Percentiles rank a stretch among this genome's conserved stretches.
These are phyloP conservation scores for Candida qinlingensis DNA, from an alignment of 805 yeast species.

Conservation along the genomic window DNA sequence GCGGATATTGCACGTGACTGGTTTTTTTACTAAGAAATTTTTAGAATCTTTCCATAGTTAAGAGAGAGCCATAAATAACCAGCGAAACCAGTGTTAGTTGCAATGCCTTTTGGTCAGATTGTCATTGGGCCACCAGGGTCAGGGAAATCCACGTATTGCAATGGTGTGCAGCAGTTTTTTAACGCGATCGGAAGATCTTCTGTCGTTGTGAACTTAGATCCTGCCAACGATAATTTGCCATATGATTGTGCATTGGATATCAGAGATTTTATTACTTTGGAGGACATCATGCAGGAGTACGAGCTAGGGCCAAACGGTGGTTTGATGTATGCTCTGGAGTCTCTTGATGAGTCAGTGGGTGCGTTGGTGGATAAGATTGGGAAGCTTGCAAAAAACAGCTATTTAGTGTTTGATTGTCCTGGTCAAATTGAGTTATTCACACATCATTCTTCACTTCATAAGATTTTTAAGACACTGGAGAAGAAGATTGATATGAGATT, in stretches of 20 bases:
- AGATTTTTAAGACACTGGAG: conserved; percentile 61
- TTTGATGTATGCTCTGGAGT: conserved; percentile 80
- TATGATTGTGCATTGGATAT: conserved; percentile 77
- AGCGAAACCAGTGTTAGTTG: neutral
- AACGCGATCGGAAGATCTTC: conserved; percentile 91
- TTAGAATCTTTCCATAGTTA: too few relatives aligned
- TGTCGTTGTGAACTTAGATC: conserved; percentile 84
- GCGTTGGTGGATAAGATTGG: conserved; percentile 52
- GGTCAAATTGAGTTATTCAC: conserved; percentile 97
- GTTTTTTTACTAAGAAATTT: too few relatives aligned
- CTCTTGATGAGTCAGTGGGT: conserved; percentile 50
- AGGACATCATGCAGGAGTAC: conserved; percentile 71
- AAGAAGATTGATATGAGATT: conserved; percentile 63
- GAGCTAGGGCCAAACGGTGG: conserved; percentile 87
- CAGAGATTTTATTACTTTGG: conserved; percentile 68
- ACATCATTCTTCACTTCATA: conserved; percentile 69
- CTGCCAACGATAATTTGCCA: conserved; percentile 72
- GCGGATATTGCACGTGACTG: too few relatives aligned
- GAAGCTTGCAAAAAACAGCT: conserved; percentile 45
- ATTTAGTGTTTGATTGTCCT: conserved; percentile 83
- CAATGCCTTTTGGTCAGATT: conserved; percentile 76
- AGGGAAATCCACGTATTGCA: conserved; percentile 92
- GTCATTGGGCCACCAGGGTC: conserved; percentile 98
- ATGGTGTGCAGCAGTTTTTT: conserved; percentile 88
- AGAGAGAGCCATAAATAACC: too few relatives aligned